These are phyloP conservation scores for Emydomyces testavorans DNA, from an alignment of 2,329 filamentous ascomycete species.

Conservation along the genomic window DNA sequence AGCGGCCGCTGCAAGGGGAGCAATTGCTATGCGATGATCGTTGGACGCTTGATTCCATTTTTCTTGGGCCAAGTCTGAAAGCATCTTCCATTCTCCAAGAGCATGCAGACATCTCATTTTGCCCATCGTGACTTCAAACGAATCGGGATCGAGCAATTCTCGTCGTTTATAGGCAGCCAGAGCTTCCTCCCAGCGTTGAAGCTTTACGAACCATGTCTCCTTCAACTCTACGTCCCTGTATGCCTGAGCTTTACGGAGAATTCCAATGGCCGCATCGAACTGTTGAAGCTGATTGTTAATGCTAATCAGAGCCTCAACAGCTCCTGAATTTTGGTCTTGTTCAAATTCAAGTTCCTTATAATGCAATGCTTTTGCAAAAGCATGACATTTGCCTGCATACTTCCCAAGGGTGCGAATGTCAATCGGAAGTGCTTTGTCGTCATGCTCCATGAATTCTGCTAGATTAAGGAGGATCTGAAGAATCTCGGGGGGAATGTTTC, in stretches of 20 bases:
- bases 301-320: conserved; percentile 92
- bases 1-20: conserved; percentile 83
- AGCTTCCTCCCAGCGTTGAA: conserved; percentile 96
- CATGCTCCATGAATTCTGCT: conserved; percentile 99
- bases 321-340: conserved; percentile 88
- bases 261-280: conserved; percentile 95
- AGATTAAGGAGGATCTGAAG: conserved; percentile 88
- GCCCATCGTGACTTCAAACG: conserved; percentile 94
- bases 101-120: conserved; percentile 99
- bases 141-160: conserved; percentile 60
- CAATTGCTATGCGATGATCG: conserved; percentile 82
- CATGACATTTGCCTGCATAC: conserved; percentile 92
- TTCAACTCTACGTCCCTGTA: conserved; percentile 94
- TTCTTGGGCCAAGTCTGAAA: conserved; percentile 78
- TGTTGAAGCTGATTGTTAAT: conserved; percentile 99
- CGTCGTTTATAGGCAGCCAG: conserved; percentile 59
- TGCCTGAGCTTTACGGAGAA: conserved; percentile 85
- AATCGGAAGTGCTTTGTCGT: conserved; percentile 94
- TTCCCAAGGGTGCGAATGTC: conserved; percentile 90
- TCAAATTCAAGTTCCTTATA: conserved; percentile 99
- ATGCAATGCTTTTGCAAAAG: conserved; percentile 93
- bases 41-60: conserved; percentile 84
- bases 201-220: conserved; percentile 97
- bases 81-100: conserved; percentile 89
- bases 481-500: conserved; percentile 91